Conservation (phyloP, 148 eudicot species). For the Amaranthus palmeri region DNA sequence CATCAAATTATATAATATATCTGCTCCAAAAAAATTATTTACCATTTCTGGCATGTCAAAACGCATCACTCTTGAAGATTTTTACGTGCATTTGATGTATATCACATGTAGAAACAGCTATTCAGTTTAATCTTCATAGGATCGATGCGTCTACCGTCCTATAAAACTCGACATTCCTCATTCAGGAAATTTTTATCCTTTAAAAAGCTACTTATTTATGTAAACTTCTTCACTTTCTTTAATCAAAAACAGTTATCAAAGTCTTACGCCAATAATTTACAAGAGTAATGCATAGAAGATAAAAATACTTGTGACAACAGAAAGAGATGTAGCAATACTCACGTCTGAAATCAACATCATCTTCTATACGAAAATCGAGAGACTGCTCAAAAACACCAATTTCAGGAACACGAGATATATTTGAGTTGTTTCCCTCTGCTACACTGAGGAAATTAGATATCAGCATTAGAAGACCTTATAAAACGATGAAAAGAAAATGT, state of each 20-base stretch:
- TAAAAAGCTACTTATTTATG: not conserved
- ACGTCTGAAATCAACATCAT: slow-evolving; percentile 58
- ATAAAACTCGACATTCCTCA: not conserved
- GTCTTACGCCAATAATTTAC: not conserved
- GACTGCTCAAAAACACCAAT: slow-evolving; percentile 66
- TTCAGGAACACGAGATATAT: slow-evolving; percentile 47
- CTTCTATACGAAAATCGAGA: slow-evolving; percentile 59
- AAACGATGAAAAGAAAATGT: not conserved
- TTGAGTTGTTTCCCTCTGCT: slow-evolving; percentile 40
- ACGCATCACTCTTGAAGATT: not conserved
- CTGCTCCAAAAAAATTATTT: not conserved
- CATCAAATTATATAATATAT: not conserved
- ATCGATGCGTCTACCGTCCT: not conserved
- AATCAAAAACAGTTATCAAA: not conserved
- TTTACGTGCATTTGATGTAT: not conserved
- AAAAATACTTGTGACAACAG: slow-evolving; percentile 3
- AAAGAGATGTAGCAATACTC: slow-evolving; percentile 27
- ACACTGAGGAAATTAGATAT: slow-evolving; percentile 43
- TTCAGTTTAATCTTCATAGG: not conserved
- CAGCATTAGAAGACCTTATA: not conserved
- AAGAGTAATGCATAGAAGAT: not conserved
- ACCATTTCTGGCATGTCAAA: not conserved
- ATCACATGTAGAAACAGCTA: not conserved
- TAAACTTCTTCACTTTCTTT: not conserved
- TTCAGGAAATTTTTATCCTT: not conserved